These are phyloP conservation scores for Setomelanomma holmii DNA, from an alignment of 2,329 filamentous ascomycete genomes.

Conservation along the genomic window DNA sequence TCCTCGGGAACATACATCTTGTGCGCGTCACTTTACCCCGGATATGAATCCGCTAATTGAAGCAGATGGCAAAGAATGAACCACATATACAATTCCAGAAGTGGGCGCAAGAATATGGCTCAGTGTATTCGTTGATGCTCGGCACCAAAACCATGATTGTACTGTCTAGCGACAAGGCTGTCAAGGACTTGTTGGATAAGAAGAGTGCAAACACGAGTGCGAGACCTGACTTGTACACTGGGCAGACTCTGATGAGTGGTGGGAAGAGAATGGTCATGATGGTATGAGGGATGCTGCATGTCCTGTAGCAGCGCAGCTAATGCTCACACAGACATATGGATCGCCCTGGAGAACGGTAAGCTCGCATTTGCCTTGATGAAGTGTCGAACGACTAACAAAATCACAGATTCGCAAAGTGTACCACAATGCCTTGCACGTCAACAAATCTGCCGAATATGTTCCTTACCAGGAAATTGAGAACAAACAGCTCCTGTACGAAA, in stretches of 20 bases:
- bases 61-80: slow-evolving; percentile 34
- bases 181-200: slow-evolving; percentile 61
- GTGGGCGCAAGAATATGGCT: slow-evolving; percentile 62
- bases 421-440: slow-evolving; percentile 17
- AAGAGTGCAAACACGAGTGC: slow-evolving; percentile 57
- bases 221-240: slow-evolving; percentile 39
- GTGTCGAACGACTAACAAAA: not conserved
- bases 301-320: not conserved
- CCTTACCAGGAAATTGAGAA: slow-evolving; percentile 64
- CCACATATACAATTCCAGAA: slow-evolving; percentile 57
- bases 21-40: slow-evolving; percentile 40
- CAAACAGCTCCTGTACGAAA: slow-evolving; percentile 60
- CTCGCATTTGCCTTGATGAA: not conserved
- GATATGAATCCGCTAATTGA: not conserved
- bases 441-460: slow-evolving; percentile 29
- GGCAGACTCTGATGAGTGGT: slow-evolving; percentile 4
- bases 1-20: slow-evolving; percentile 60
- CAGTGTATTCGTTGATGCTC: slow-evolving; percentile 60
- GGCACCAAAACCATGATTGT: slow-evolving; percentile 58
- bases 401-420: slow-evolving; percentile 10
- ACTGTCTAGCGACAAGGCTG: slow-evolving; percentile 51
- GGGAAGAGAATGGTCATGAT: slow-evolving; percentile 4
- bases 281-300: not conserved
- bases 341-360: slow-evolving; percentile 2
- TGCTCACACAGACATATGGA: not conserved